phyloP scores from a whole-genome alignment of 129 eudicot genomes.

The Ambrosia trifida region DNA sequence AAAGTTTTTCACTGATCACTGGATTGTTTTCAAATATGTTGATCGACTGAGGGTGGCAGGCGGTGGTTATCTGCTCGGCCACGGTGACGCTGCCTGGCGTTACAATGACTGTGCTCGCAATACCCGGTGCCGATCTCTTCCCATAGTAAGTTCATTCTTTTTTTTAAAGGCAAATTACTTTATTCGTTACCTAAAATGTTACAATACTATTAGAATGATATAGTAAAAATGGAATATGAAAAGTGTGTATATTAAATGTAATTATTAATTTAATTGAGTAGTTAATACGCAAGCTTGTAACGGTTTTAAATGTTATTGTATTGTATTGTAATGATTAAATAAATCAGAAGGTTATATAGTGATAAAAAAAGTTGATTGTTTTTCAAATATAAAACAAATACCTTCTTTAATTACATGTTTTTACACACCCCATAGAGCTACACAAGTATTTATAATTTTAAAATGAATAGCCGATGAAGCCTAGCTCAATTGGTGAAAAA shows the following conservation, averaged over 20 bases:
- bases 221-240: constrained; percentile 3
- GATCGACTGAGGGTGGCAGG: constrained; percentile 48
- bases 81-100: constrained; percentile 59
- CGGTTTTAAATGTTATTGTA: constrained; percentile 9
- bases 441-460: too few species aligned
- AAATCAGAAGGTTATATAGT: constrained; percentile 7
- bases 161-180: background rate
- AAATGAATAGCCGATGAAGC: too few species aligned
- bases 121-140: constrained; percentile 48
- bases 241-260: background rate
- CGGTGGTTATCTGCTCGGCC: constrained; percentile 64
- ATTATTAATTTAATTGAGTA: background rate
- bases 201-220: background rate
- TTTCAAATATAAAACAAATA: background rate
- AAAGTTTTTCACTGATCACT: constrained; percentile 35
- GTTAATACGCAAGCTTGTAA: constrained; percentile 2
- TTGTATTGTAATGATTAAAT: background rate
- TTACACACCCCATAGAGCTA: too few species aligned
- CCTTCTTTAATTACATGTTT: background rate
- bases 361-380: background rate
- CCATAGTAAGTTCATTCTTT: constrained; percentile 46
- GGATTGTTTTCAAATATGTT: constrained; percentile 57
- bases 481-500: too few species aligned
- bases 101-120: constrained; percentile 43
- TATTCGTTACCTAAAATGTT: too few species aligned